Evolutionary conservation across 176 grass and related monocot genomes (phyloP).

Genomic region (Carex littledalei): DNA sequence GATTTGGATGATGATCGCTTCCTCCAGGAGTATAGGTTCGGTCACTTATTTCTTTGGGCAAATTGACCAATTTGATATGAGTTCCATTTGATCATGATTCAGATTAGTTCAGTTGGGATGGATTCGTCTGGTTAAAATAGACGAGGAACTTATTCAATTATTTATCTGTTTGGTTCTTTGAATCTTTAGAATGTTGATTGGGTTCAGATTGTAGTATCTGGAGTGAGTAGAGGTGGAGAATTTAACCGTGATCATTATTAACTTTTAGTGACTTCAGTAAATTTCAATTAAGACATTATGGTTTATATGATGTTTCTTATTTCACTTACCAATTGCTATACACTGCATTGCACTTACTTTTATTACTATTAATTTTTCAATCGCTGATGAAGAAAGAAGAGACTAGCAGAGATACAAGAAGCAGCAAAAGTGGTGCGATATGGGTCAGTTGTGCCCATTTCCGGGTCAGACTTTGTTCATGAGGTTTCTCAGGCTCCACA

Average conservation of each 20-base stretch:
- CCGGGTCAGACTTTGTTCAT: slow-evolving; percentile 78
- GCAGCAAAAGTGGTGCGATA: slow-evolving; percentile 53
- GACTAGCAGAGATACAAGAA: slow-evolving; percentile 76
- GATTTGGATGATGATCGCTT: slow-evolving; percentile 91
- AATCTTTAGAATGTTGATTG: neutral
- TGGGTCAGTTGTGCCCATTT: slow-evolving; percentile 58
- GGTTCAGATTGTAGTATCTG: neutral
- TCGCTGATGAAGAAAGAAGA: slow-evolving; percentile 57
- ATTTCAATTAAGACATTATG: neutral
- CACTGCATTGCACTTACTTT: neutral
- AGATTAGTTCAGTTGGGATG: neutral
- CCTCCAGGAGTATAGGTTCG: slow-evolving; percentile 93
- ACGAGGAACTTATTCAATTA: neutral
- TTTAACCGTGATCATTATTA: neutral
- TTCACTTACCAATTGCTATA: neutral
- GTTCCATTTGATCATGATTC: neutral
- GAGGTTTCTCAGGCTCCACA: slow-evolving; percentile 85
- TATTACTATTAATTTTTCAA: neutral
- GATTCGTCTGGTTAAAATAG: neutral
- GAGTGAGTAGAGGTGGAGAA: neutral
- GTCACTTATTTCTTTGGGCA: no score
- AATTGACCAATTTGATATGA: neutral
- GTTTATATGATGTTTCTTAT: neutral
- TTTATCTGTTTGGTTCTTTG: neutral
- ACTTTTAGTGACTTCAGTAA: neutral